phyloP scores from a whole-genome alignment of 495 filamentous ascomycete genomes.

The Glonium stellatum region DNA sequence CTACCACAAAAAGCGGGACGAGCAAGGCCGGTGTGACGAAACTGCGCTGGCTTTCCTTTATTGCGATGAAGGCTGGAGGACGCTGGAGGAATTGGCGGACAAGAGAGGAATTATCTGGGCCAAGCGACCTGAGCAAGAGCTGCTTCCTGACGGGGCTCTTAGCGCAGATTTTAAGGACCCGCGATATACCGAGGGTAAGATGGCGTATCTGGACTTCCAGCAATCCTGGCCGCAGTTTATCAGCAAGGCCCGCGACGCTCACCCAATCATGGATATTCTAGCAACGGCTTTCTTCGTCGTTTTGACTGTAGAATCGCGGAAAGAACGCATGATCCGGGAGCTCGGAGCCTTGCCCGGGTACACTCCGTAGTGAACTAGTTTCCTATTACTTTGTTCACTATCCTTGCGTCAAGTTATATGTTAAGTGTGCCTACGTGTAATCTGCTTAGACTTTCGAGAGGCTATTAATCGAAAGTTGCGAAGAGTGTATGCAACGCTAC shows the following conservation, averaged over 20 bases:
- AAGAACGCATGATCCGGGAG: conserved; percentile 5
- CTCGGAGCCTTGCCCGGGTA: not conserved
- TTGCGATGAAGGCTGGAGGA: not conserved
- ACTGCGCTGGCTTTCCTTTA: not conserved
- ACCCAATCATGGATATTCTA: conserved; percentile 9
- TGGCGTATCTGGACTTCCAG: conserved; percentile 12
- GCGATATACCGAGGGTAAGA: not conserved
- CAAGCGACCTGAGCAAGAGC: not conserved
- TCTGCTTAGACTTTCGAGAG: no score
- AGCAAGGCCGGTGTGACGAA: not conserved
- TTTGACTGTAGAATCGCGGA: conserved; percentile 9
- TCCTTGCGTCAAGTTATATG: no score
- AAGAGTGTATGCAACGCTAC: not conserved
- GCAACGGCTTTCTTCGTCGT: conserved; percentile 12
- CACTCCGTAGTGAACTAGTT: no score
- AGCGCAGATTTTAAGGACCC: conserved; percentile 6
- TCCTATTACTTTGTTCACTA: no score
- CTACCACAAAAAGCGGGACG: not conserved
- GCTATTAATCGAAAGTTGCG: not conserved
- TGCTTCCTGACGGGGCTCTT: not conserved
- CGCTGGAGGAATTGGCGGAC: not conserved
- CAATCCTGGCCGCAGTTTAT: conserved; percentile 11
- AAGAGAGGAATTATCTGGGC: not conserved
- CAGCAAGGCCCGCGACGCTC: conserved; percentile 1
- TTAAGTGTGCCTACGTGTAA: no score